Base-by-base conservation (phyloP, 805 yeast genomes). In the Hanseniaspora thailandica region DNA sequence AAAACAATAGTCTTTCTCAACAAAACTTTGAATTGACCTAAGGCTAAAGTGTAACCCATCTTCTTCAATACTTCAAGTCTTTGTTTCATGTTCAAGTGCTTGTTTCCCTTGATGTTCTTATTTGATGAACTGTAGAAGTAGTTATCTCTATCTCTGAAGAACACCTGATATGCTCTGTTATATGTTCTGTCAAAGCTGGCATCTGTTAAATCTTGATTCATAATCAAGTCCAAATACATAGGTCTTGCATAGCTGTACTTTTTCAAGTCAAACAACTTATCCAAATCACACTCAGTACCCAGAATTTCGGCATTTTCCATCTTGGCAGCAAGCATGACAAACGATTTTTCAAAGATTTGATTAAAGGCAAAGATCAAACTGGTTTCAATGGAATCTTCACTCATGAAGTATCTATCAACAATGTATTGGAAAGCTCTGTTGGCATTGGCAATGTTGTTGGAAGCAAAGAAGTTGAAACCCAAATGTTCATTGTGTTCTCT, bases 1-100 rank as follows among this genome's bases (percentile, higher is more conserved):
- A 71, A 66, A 6, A 66, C 63, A 47, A 64, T 44, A 48, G 64
- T 67, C 43, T 67, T 63, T 47, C 67, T 59, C 38, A 63, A 46
- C 1, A 64, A 60, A 2, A 64, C 66, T 17, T 62, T 55, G 15
- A 64, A 34, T 39, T 59, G 61, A 40, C 54, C 61, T 38, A 62
- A 36, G 12, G 62, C 34, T 45, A 56, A 56, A 1, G 63, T 58
- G 47, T 60, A 63, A 15, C 45, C 35, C 25, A 54, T 20, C 5
- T 40, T 36, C 19, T 28, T 26, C 12, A 47, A 10, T 15, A 50
- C 4, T 4, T 33, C 15, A 5, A 17, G 10, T 36, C 46, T 51
- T 31, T 44, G n/a, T 10, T 38, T 19, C 15, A 26, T 9, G 22
- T 22, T 22, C 39, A 43, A 43, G 13, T 38, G 41, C 17, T n/a